These are phyloP conservation scores for Cladobotryum mycophilum DNA, from an alignment of 2,329 filamentous ascomycete genomes.

Conservation along the genomic window DNA sequence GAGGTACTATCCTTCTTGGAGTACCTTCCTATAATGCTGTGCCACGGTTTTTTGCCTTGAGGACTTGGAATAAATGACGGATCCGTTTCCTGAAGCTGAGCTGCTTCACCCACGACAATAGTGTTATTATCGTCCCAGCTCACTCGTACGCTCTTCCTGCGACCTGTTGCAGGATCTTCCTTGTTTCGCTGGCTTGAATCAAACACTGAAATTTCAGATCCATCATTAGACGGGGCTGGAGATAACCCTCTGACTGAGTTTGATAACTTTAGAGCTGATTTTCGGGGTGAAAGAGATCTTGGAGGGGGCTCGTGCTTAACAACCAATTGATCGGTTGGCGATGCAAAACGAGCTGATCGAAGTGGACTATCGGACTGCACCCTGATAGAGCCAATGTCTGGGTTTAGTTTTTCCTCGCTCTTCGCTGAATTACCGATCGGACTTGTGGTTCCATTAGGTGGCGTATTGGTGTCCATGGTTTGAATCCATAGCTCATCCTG, in stretches of 20 bases:
- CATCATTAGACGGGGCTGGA: constrained; percentile 37
- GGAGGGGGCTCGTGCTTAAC: constrained; percentile 63
- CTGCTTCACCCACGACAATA: constrained; percentile 46
- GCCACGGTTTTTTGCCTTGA: constrained; percentile 44
- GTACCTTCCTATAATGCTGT: constrained; percentile 38
- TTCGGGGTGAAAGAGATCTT: constrained; percentile 67
- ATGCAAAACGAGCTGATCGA: constrained; percentile 61
- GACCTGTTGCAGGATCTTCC: constrained; percentile 33
- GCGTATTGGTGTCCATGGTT: no score
- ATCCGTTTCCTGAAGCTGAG: constrained; percentile 30
- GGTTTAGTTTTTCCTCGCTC: not conserved
- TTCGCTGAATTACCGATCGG: no score
- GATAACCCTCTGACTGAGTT: constrained; percentile 49
- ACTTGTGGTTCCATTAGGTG: no score
- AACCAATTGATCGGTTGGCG: constrained; percentile 46
- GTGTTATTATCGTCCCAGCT: constrained; percentile 71
- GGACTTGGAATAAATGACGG: constrained; percentile 31
- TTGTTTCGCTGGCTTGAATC: constrained; percentile 19
- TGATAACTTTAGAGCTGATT: constrained; percentile 65
- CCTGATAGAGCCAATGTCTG: constrained; percentile 20
- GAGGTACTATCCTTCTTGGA: constrained; percentile 44
- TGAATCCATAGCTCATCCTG: no score
- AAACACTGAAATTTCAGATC: constrained; percentile 38
- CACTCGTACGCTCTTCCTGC: constrained; percentile 63
- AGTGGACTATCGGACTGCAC: constrained; percentile 55